phyloP scores from a whole-genome alignment of 306 rosid genomes.

The Rosa persica region DNA sequence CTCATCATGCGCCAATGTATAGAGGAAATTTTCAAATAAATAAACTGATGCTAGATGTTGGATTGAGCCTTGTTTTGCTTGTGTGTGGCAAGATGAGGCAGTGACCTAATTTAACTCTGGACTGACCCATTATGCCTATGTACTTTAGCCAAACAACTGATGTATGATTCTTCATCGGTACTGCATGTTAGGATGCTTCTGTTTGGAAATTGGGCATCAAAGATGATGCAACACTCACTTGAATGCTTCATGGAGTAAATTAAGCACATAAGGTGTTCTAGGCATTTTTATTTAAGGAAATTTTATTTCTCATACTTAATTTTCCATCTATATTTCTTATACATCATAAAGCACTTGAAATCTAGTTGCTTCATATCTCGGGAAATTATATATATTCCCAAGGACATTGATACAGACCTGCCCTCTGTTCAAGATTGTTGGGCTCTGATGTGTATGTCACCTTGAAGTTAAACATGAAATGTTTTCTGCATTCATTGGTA shows the following conservation, averaged over 20 bases:
- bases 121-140: background rate
- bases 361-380: background rate
- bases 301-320: background rate
- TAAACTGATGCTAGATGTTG: background rate
- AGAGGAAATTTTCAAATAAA: background rate
- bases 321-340: background rate
- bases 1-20: background rate
- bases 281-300: background rate
- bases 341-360: background rate
- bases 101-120: background rate
- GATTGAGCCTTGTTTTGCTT: background rate
- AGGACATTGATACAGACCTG: background rate
- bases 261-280: background rate
- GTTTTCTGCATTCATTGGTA: background rate
- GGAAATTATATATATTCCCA: background rate
- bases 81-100: background rate
- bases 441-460: background rate
- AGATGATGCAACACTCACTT: background rate
- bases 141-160: background rate
- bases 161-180: background rate
- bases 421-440: background rate
- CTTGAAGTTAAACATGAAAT: slow-evolving; percentile 5
- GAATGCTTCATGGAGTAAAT: background rate
- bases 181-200: background rate
- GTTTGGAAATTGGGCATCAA: background rate